A percentile compares a stretch with the other conserved stretches of the same genome.
These are phyloP conservation scores for Penicillium sp. DNA, from an alignment of 2,329 filamentous ascomycete species.

Conservation along the genomic window DNA sequence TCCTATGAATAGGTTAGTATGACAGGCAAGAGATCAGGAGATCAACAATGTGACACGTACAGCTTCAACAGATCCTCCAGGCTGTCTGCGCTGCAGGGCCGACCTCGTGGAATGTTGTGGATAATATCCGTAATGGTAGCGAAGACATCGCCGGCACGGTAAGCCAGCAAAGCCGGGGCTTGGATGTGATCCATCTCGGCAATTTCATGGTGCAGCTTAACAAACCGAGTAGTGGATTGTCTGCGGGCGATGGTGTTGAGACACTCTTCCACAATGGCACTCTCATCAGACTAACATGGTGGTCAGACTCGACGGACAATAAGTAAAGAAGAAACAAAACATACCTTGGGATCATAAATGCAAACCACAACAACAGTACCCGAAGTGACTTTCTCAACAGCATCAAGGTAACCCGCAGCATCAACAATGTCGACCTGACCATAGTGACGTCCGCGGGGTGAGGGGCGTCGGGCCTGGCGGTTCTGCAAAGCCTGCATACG, in stretches of 20 bases:
- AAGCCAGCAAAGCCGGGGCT: constrained; percentile 85
- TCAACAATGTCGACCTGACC: constrained; percentile 82
- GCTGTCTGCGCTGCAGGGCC: constrained; percentile 51
- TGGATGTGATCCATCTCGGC: constrained; percentile 91
- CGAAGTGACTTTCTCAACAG: constrained; percentile 81
- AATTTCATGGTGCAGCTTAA: constrained; percentile 87
- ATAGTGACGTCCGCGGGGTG: constrained; percentile 74
- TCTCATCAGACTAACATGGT: constrained; percentile 68
- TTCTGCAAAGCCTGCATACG: constrained; percentile 75
- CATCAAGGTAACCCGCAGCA: constrained; percentile 89
- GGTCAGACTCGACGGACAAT: background rate
- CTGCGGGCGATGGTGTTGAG: constrained; percentile 71
- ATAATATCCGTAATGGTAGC: constrained; percentile 85
- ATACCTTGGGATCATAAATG: constrained; percentile 84
- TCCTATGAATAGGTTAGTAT: constrained; percentile 18
- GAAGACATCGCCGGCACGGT: constrained; percentile 86
- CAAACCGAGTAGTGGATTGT: constrained; percentile 74
- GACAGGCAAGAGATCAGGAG: background rate
- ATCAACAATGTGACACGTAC: constrained; percentile 39
- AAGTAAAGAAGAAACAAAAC: constrained; percentile 29
- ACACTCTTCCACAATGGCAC: constrained; percentile 74
- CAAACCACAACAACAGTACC: constrained; percentile 89
- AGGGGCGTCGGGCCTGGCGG: constrained; percentile 66
- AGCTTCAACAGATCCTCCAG: constrained; percentile 59
- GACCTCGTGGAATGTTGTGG: constrained; percentile 72